Conservation (phyloP, 441 rosid genomes). For the Breynia disticha region DNA sequence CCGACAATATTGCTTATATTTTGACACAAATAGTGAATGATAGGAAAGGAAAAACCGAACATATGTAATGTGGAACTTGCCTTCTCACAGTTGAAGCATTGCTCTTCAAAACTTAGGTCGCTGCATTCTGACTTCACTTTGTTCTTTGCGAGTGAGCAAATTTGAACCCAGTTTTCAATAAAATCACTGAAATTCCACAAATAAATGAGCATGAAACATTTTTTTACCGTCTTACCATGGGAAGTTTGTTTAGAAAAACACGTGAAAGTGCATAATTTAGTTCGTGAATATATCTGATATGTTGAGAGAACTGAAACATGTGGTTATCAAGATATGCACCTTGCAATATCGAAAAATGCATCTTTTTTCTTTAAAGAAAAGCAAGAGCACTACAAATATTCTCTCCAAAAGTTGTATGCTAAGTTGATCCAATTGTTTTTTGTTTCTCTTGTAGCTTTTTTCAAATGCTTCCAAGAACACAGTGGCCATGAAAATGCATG, state of each 20-base stretch:
- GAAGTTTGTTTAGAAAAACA: too few relatives aligned
- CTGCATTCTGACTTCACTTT: slow-evolving; percentile 46
- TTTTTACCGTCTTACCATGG: too few relatives aligned
- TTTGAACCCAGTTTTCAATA: slow-evolving; percentile 80
- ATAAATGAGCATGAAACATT: neutral
- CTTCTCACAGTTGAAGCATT: slow-evolving; percentile 79
- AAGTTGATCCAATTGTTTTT: neutral
- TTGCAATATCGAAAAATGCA: too few relatives aligned
- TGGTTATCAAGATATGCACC: too few relatives aligned
- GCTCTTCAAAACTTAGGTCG: slow-evolving; percentile 37
- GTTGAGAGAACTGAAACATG: too few relatives aligned
- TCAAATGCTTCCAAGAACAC: neutral
- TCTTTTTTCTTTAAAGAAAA: neutral
- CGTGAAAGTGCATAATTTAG: too few relatives aligned
- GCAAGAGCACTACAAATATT: neutral
- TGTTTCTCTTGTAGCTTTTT: too few relatives aligned
- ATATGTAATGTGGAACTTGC: too few relatives aligned
- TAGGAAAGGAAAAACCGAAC: too few relatives aligned
- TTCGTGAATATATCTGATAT: too few relatives aligned
- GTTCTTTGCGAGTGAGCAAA: slow-evolving; percentile 57
- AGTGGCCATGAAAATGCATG: neutral
- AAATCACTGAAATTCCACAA: slow-evolving; percentile 52
- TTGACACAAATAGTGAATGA: neutral
- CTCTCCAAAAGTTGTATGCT: neutral
- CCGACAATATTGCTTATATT: neutral